Percentiles rank a stretch among this genome's conserved stretches.
These are phyloP conservation scores for Vanderwaltozyma polyspora DNA, from an alignment of 805 yeast species.

Conservation along the genomic window DNA sequence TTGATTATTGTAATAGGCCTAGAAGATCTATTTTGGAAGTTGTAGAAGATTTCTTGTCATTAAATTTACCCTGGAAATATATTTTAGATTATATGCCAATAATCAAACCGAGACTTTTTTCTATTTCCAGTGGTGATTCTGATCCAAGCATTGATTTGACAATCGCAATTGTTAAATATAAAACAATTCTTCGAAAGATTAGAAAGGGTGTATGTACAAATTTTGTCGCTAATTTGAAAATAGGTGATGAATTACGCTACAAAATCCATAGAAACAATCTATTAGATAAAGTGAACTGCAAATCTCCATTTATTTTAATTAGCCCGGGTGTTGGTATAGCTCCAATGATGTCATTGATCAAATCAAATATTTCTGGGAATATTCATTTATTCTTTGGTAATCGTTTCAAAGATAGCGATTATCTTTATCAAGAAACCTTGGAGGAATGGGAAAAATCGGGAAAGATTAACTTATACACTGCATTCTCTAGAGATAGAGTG, in stretches of 20 bases:
- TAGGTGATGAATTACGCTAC: conserved; percentile 42
- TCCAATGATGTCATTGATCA: conserved; percentile 69
- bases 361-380: conserved; percentile 19
- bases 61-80: conserved; percentile 65
- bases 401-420: conserved; percentile 56
- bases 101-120: conserved; percentile 72
- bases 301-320: conserved; percentile 53
- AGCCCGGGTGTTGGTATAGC: conserved; percentile 97
- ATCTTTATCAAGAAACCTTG: conserved; percentile 50
- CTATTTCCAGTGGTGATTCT: conserved; percentile 54
- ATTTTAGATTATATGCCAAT: conserved; percentile 68
- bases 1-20: conserved; percentile 88
- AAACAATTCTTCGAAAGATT: conserved; percentile 63
- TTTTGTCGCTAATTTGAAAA: conserved; percentile 47
- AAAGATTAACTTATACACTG: conserved; percentile 32
- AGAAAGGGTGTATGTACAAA: conserved; percentile 76
- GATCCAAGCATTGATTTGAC: conserved; percentile 52
- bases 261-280: conserved; percentile 37
- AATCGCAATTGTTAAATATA: conserved; percentile 77
- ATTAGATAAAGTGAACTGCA: conserved; percentile 27
- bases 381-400: conserved; percentile 65
- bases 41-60: conserved; percentile 65
- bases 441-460: conserved; percentile 24
- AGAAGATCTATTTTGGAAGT: conserved; percentile 80
- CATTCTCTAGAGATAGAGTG: conserved; percentile 39